Conservation (phyloP, 805 yeast genomes). For the Yarrowia bubula region DNA sequence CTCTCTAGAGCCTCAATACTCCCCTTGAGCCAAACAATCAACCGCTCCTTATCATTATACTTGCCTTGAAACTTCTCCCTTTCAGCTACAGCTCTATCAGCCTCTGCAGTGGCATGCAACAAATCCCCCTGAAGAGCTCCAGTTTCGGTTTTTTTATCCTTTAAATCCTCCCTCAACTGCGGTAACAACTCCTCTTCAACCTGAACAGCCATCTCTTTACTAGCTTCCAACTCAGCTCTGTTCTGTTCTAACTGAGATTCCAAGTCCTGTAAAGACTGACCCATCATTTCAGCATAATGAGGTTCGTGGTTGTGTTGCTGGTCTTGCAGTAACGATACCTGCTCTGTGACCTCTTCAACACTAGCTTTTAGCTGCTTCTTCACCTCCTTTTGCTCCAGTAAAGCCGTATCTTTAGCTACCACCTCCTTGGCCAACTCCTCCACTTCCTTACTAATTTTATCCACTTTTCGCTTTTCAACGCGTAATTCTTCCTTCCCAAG, state of each 20-base stretch:
- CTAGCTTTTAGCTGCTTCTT: neutral
- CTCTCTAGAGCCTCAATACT: neutral
- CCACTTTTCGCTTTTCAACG: constrained; percentile 2
- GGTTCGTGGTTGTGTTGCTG: neutral
- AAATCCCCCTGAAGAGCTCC: constrained; percentile 6
- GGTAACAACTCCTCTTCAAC: constrained; percentile 12
- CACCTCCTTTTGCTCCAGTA: neutral
- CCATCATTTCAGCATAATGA: neutral
- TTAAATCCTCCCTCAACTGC: neutral
- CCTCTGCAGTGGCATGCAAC: neutral
- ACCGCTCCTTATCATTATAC: constrained; percentile 16
- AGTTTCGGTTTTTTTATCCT: neutral
- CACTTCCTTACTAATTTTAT: neutral
- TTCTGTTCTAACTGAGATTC: neutral
- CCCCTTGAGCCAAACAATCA: constrained; percentile 11
- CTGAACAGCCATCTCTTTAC: neutral
- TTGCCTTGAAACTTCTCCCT: constrained; percentile 21
- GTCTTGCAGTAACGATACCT: neutral
- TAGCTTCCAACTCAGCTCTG: neutral
- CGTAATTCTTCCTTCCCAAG: neutral
- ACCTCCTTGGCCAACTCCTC: constrained; percentile 3
- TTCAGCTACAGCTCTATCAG: constrained; percentile 24
- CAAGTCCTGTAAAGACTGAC: neutral
- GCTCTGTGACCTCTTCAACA: neutral
- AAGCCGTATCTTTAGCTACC: neutral